Percentiles rank a stretch among this genome's conserved stretches.
phyloP scores from a whole-genome alignment of 306 rosid genomes.

The Abrus precatorius region DNA sequence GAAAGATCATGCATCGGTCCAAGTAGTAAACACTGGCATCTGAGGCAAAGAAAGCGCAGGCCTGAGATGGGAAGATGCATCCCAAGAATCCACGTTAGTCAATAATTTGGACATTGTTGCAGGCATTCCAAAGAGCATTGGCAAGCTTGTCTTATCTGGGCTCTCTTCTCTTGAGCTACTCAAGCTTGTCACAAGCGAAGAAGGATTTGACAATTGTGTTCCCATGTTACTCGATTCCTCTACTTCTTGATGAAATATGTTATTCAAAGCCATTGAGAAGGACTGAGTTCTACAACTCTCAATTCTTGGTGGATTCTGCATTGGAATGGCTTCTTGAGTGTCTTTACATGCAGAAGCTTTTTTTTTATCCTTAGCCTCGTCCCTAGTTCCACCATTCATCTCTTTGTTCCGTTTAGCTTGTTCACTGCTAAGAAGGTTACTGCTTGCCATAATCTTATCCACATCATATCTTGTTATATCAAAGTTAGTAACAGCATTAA shows the following conservation, averaged over 20 bases:
- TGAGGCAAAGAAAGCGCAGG: constrained; percentile 66
- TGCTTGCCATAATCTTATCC: constrained; percentile 75
- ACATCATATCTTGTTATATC: constrained; percentile 79
- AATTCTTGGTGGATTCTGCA: constrained; percentile 36
- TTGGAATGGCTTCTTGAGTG: constrained; percentile 42
- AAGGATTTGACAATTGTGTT: constrained; percentile 64
- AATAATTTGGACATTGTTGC: constrained; percentile 60
- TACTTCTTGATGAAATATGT: constrained; percentile 47
- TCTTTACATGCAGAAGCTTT: constrained; percentile 37
- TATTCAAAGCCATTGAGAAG: constrained; percentile 43
- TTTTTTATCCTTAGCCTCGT: constrained; percentile 44
- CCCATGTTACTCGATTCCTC: constrained; percentile 58
- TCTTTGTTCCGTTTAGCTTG: constrained; percentile 64
- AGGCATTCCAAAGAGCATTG: constrained; percentile 61
- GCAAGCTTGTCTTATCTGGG: constrained; percentile 65
- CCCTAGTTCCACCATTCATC: not conserved
- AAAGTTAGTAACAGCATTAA: constrained; percentile 82
- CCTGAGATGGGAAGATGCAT: constrained; percentile 59
- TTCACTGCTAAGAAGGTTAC: constrained; percentile 70
- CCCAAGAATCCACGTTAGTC: constrained; percentile 57
- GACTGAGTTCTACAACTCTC: constrained; percentile 38
- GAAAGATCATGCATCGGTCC: constrained; percentile 58
- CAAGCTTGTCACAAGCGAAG: constrained; percentile 49
- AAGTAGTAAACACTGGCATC: constrained; percentile 71
- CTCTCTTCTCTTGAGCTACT: constrained; percentile 74